phyloP scores from a whole-genome alignment of 2,329 filamentous ascomycete species.

The Dichotomopilus funicola region DNA sequence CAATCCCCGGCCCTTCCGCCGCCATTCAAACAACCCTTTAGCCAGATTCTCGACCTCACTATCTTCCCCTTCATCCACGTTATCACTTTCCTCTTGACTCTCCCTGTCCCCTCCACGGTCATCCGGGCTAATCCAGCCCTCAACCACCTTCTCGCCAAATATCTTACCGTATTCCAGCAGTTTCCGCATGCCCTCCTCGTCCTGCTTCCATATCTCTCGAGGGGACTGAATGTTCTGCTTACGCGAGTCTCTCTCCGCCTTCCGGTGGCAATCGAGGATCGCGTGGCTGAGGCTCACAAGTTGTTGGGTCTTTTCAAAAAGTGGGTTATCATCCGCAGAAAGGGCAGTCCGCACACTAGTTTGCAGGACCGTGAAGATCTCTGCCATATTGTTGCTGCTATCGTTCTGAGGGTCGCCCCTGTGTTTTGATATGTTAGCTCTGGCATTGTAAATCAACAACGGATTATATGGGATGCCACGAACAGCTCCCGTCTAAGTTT shows the following conservation, averaged over 20 bases:
- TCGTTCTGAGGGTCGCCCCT: background rate
- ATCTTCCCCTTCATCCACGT: conserved; percentile 7
- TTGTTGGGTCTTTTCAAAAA: conserved; percentile 14
- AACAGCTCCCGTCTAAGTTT: conserved; percentile 27
- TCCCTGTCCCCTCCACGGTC: background rate
- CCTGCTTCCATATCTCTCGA: conserved; percentile 28
- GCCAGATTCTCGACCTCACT: conserved; percentile 26
- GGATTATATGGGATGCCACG: conserved; percentile 6
- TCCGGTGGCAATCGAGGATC: conserved; percentile 28
- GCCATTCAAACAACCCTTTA: conserved; percentile 28
- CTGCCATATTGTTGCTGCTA: background rate
- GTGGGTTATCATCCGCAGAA: conserved; percentile 8
- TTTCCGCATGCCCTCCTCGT: conserved; percentile 29
- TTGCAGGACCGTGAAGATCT: conserved; percentile 6
- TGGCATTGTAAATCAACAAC: background rate
- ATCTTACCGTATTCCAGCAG: conserved; percentile 28
- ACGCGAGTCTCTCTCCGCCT: conserved; percentile 24
- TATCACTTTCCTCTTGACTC: background rate
- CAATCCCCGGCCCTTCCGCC: conserved; percentile 20
- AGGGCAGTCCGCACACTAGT: background rate
- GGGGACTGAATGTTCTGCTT: conserved; percentile 24
- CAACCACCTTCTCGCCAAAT: conserved; percentile 26
- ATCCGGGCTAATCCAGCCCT: conserved; percentile 18
- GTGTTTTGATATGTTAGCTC: background rate
- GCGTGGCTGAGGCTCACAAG: conserved; percentile 19